Evolutionary conservation across 176 grass and related monocot genomes (phyloP), one percentile per base, ranked within the genome.

Genomic region (Eragrostis nindensis): DNA sequence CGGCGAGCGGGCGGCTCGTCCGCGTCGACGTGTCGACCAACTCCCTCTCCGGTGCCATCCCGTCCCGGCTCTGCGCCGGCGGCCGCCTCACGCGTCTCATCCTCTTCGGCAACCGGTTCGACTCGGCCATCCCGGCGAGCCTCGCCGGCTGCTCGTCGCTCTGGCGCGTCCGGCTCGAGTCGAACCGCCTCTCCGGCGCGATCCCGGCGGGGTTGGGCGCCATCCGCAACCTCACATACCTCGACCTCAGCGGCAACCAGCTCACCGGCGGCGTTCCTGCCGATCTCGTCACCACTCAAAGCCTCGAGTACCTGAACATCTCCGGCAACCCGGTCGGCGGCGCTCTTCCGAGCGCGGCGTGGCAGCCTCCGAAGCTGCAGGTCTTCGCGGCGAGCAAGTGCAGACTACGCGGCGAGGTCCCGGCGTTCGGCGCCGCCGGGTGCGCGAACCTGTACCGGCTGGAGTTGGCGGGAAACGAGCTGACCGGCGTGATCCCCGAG

Each of bases 1-100:
- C n/a, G n/a, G n/a, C 66, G 6, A 89, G 79, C 24, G 7, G 74
- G 13, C 78, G 48, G 74, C 88, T 98, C 24, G 75, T 87, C 67
- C 82, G 90, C 5, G 81, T 98, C 6, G 95, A 98, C 62, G 90
- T 95, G 75, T 98, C 95, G 0, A 95, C 88, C 55, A 98, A 98
- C 68, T 84, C 49, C 1, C 88, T 98, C 40, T 78, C 86, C 70
- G 95, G 95, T 22, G 36, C 86, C 7, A 89, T 98, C 1, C 95
- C 95, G 1, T n/a, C 90, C 2, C 38, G 70, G 1, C 16, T 98
- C 29, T 98, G 95, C 89, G 7, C 75, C 66, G 81, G 92, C 21
- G 76, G 86, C 71, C 77, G 78, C 0, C 95, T 98, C 13, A 79
- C 79, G 41, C 83, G 92, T n/a, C n/a, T 97, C 43, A 97, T 97